phyloP scores from a whole-genome alignment of 2,329 filamentous ascomycete genomes.

The Endoconidiophora laricicola region DNA sequence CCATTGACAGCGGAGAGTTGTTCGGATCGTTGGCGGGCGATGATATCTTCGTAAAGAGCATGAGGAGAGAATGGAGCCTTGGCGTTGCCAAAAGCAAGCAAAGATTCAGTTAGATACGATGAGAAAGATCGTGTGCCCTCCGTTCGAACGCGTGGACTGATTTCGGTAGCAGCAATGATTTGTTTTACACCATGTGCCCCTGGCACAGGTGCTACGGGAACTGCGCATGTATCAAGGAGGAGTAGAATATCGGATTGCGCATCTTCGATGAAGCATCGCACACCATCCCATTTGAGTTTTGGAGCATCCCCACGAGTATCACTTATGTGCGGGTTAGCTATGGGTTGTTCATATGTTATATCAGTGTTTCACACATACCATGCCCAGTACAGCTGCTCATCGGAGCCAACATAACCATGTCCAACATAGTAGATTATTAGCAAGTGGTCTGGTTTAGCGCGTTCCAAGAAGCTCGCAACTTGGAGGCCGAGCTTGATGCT shows the following conservation, averaged over 20 bases:
- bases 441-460: constrained; percentile 39
- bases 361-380: constrained; percentile 30
- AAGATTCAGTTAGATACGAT: constrained; percentile 36
- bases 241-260: constrained; percentile 46
- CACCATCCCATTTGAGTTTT: constrained; percentile 46
- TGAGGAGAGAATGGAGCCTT: constrained; percentile 37
- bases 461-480: constrained; percentile 42
- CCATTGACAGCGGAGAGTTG: constrained; percentile 31
- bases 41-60: constrained; percentile 38
- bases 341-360: constrained; percentile 21
- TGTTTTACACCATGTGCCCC: constrained; percentile 42
- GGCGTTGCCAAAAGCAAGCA: constrained; percentile 33
- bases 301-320: constrained; percentile 40
- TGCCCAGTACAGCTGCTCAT: constrained; percentile 49
- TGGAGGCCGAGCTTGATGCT: constrained; percentile 44
- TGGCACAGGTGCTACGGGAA: constrained; percentile 34
- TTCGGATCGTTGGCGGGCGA: constrained; percentile 29
- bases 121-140: constrained; percentile 38
- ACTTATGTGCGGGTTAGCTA: constrained; percentile 22
- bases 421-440: constrained; percentile 50
- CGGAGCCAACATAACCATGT: constrained; percentile 38
- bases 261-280: constrained; percentile 45
- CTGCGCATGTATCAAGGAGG: constrained; percentile 43
- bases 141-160: constrained; percentile 26
- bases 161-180: constrained; percentile 41